Evolutionary conservation across 495 filamentous ascomycete genomes (phyloP).

Genomic region (Corynascus novoguineensis): DNA sequence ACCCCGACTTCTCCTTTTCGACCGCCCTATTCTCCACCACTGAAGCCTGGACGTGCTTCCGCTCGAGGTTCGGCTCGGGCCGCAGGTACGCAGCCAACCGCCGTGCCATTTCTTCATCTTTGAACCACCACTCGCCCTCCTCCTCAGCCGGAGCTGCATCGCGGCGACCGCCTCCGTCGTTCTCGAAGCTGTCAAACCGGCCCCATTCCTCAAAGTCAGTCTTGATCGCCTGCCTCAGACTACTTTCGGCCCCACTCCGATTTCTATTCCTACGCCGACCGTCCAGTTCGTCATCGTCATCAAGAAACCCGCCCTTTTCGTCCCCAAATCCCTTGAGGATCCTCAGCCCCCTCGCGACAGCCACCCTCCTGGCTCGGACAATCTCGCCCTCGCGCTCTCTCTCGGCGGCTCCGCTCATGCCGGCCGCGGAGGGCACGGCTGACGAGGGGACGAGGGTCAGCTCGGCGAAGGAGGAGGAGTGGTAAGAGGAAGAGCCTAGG

Average conservation of each 20-base stretch:
- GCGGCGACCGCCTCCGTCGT: not conserved
- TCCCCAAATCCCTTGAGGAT: not conserved
- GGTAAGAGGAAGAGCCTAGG: no score
- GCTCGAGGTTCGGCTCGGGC: slow-evolving; percentile 30
- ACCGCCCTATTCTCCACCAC: slow-evolving; percentile 23
- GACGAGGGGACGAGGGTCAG: slow-evolving; percentile 37
- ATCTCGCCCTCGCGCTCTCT: slow-evolving; percentile 35
- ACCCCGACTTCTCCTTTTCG: slow-evolving; percentile 10
- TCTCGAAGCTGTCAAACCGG: slow-evolving; percentile 34
- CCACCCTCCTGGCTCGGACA: slow-evolving; percentile 30
- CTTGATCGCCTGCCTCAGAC: not conserved
- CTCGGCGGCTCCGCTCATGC: slow-evolving; percentile 33
- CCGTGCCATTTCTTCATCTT: slow-evolving; percentile 43
- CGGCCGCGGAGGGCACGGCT: slow-evolving; percentile 32
- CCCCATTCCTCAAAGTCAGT: slow-evolving; percentile 38
- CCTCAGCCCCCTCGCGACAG: slow-evolving; percentile 27
- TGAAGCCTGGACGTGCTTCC: slow-evolving; percentile 24
- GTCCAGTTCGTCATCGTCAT: slow-evolving; percentile 19
- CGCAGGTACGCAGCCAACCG: slow-evolving; percentile 41
- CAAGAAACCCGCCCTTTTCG: not conserved
- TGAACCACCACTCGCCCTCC: slow-evolving; percentile 34
- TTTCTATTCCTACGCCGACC: not conserved
- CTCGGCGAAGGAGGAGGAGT: no score
- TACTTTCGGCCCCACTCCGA: slow-evolving; percentile 15
- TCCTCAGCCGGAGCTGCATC: no score